Conservation (phyloP, 371 early-diverging fungal genomes). For the Smittium culicis region DNA sequence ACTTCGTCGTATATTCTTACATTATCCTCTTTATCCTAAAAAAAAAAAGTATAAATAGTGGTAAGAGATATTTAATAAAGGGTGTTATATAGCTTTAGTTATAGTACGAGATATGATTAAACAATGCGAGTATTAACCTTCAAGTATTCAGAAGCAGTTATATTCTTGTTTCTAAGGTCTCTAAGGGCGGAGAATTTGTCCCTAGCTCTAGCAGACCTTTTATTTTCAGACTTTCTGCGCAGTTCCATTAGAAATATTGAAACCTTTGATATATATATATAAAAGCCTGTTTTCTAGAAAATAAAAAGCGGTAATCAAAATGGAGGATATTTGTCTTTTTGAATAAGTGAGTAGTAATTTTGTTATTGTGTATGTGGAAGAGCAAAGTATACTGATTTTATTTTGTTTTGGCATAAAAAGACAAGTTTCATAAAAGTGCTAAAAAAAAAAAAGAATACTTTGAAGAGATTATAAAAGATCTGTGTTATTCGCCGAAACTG, state of each 20-base stretch:
- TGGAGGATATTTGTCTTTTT: too few species aligned
- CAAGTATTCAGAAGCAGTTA: slow-evolving; percentile 10
- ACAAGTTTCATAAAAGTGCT: too few species aligned
- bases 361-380: too few species aligned
- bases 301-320: too few species aligned
- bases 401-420: too few species aligned
- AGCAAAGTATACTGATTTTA: too few species aligned
- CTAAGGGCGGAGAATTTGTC: slow-evolving; percentile 7
- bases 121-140: not conserved
- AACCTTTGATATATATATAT: too few species aligned
- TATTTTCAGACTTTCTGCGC: not conserved
- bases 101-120: not conserved
- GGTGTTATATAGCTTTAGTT: not conserved
- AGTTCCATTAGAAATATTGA: slow-evolving; percentile 1
- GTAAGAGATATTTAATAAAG: not conserved
- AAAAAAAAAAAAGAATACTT: too few species aligned
- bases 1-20: slow-evolving; percentile 24
- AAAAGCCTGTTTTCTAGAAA: too few species aligned
- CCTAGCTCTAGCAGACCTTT: slow-evolving; percentile 4
- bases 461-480: too few species aligned
- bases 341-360: too few species aligned
- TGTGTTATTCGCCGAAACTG: too few species aligned
- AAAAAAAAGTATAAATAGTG: not conserved
- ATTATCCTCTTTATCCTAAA: slow-evolving; percentile 9
- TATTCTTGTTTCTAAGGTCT: not conserved